Evolutionary conservation across 768 basidiomycete genomes (phyloP).

Genomic region (Boletus fagicola): DNA sequence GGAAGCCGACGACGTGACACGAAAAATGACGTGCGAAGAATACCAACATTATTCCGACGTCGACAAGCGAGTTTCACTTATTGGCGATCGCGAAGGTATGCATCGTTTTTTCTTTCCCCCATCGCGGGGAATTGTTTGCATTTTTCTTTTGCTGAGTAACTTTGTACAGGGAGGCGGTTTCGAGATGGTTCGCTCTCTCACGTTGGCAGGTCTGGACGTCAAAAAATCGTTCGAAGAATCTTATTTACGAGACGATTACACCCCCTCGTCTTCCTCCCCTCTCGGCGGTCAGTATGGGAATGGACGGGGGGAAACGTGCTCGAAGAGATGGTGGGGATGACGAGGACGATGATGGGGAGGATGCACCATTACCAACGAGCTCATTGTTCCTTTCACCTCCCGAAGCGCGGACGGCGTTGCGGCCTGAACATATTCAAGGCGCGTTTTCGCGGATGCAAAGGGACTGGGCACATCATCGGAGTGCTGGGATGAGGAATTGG

Average conservation of each 20-base stretch:
- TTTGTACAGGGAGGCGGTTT: constrained; percentile 80
- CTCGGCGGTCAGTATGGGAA: constrained; percentile 49
- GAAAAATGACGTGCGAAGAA: constrained; percentile 95
- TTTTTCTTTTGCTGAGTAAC: background rate
- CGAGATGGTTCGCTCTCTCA: constrained; percentile 94
- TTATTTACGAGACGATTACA: constrained; percentile 61
- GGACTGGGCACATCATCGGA: constrained; percentile 76
- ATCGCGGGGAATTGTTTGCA: background rate
- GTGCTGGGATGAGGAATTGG: constrained; percentile 88
- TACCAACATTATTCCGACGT: constrained; percentile 96
- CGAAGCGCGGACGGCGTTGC: constrained; percentile 73
- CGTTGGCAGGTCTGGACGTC: constrained; percentile 81
- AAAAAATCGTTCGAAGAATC: constrained; percentile 77
- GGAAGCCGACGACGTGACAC: constrained; percentile 94
- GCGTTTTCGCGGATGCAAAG: constrained; percentile 89
- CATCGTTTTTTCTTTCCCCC: no score
- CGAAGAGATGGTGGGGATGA: constrained; percentile 51
- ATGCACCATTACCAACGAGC: constrained; percentile 64
- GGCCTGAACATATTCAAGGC: constrained; percentile 86
- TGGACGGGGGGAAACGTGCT: constrained; percentile 44
- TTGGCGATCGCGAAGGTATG: constrained; percentile 86
- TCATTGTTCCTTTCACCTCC: constrained; percentile 80
- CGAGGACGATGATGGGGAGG: constrained; percentile 58
- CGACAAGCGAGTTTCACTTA: constrained; percentile 96
- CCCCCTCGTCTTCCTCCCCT: constrained; percentile 45